Base-by-base conservation (phyloP, 441 rosid species). In the Lepidium campestre region DNA sequence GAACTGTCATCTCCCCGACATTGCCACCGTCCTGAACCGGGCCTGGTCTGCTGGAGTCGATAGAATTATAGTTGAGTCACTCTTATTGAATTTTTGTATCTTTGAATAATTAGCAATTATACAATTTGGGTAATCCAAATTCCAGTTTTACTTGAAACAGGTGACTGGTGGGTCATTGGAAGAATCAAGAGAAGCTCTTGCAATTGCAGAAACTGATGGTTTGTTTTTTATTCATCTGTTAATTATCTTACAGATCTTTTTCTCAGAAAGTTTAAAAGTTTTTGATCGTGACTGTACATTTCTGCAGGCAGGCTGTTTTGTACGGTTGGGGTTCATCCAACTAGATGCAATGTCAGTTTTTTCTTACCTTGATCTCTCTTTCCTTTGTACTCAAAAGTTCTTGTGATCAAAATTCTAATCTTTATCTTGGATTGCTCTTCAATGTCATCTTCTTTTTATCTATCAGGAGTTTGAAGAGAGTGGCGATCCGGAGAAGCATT, bases 1-100 rank as follows among this genome's bases (percentile, higher is more conserved):
- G 85, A 93, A 86, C 53, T 81, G 68, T 75, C 97, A 93, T 57
- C 85, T 66, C 5, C 79, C 92, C 1, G 99, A 91, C 56, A 81
- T 87, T 55, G 83, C 90, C 8, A 73, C 85, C 2, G 97, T 93
- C 52, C 73, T 91, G 70, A 82, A 69, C 68, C 83, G 99, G 39
- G 99, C 97, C 65, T 93, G 99, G 99, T 81, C 75, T 48, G 85
- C 97, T 14, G 99, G 99, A 31, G 97, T 93, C 13, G 97, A 93
- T 71, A 81, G 97, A 71, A 86, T 93, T 77, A 89, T 93, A 56
- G 99, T 75, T 75, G 40, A 71, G 79, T 85, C 60, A 68, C 78
- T 70, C 20, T 49, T 11, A 11, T 25, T 15, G 13, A 10, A 17
- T 20, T 17, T 10, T 40, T 11, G 5, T 17, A 7, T 25, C 4